phyloP scores from a whole-genome alignment of 2,329 filamentous ascomycete genomes.

The Xylariomycetidae sp. region DNA sequence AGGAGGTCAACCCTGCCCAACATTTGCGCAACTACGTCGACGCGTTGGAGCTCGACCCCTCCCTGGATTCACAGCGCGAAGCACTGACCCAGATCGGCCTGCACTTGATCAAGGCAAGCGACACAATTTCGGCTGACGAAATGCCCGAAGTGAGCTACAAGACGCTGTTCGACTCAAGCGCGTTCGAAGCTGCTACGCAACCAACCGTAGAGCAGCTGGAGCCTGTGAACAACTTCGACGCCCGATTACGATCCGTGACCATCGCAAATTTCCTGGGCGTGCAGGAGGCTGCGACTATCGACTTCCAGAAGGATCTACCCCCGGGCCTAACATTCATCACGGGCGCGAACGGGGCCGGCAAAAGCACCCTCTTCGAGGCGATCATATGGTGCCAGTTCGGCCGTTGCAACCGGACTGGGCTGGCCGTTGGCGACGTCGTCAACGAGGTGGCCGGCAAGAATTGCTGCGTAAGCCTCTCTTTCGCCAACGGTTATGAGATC shows the following conservation, averaged over 20 bases:
- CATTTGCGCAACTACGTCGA: slow-evolving; percentile 13
- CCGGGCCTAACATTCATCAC: slow-evolving; percentile 24
- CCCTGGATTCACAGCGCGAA: slow-evolving; percentile 7
- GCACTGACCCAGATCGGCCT: slow-evolving; percentile 12
- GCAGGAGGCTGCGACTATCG: slow-evolving; percentile 20
- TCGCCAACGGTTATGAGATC: slow-evolving; percentile 27
- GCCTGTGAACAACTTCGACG: slow-evolving; percentile 24
- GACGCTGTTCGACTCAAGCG: slow-evolving; percentile 9
- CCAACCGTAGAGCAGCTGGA: too few species aligned
- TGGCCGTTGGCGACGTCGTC: slow-evolving; percentile 24
- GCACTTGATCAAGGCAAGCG: slow-evolving; percentile 10
- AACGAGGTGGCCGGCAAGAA: slow-evolving; percentile 24
- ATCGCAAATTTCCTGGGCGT: slow-evolving; percentile 30
- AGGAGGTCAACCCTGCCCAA: slow-evolving; percentile 9
- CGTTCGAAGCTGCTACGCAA: too few species aligned
- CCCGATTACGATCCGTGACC: slow-evolving; percentile 18
- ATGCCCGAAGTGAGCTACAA: slow-evolving; percentile 9
- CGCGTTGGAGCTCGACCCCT: slow-evolving; percentile 9
- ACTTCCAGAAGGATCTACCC: slow-evolving; percentile 20
- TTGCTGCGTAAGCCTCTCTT: slow-evolving; percentile 24
- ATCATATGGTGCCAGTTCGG: slow-evolving; percentile 30
- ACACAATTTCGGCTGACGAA: slow-evolving; percentile 1
- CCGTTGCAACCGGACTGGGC: slow-evolving; percentile 22
- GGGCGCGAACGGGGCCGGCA: slow-evolving; percentile 26
- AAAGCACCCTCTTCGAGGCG: slow-evolving; percentile 28